Evolutionary conservation across 805 yeast genomes (phyloP).

Genomic region (Schizosaccharomyces osmophilus): DNA sequence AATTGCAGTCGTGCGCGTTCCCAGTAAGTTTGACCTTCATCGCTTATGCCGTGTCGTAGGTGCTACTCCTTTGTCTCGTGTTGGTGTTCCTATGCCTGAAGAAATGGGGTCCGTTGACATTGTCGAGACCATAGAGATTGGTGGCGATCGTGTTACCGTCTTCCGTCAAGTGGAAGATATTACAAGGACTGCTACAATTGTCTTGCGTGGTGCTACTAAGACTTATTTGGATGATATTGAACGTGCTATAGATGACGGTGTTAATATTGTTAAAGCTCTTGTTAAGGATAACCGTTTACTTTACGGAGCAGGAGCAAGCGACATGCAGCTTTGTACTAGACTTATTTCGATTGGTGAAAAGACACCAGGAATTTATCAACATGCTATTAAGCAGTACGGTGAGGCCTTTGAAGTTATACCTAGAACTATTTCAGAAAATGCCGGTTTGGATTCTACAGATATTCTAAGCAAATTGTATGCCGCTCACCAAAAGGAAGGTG

Average conservation of each 20-base stretch:
- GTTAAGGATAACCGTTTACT: slow-evolving; percentile 57
- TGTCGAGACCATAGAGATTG: slow-evolving; percentile 80
- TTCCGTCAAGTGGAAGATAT: slow-evolving; percentile 43
- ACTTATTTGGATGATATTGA: slow-evolving; percentile 82
- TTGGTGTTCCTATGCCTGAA: slow-evolving; percentile 87
- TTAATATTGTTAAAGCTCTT: slow-evolving; percentile 69
- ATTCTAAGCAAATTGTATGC: slow-evolving; percentile 75
- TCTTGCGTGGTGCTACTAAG: slow-evolving; percentile 89
- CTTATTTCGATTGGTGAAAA: slow-evolving; percentile 70
- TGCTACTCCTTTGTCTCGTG: slow-evolving; percentile 80
- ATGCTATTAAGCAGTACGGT: slow-evolving; percentile 84
- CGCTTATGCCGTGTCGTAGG: slow-evolving; percentile 91
- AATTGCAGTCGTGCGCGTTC: slow-evolving; percentile 65
- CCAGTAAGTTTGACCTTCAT: slow-evolving; percentile 82
- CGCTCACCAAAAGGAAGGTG: slow-evolving; percentile 38
- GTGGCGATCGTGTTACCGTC: slow-evolving; percentile 89
- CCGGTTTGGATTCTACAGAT: slow-evolving; percentile 78
- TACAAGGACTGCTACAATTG: slow-evolving; percentile 76
- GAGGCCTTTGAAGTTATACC: slow-evolving; percentile 89
- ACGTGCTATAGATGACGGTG: slow-evolving; percentile 94
- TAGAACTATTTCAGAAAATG: slow-evolving; percentile 74
- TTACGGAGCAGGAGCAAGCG: slow-evolving; percentile 93
- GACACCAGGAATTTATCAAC: slow-evolving; percentile 78
- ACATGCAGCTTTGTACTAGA: slow-evolving; percentile 60
- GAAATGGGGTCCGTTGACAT: slow-evolving; percentile 74